Conservation (phyloP, 176 grass and related monocot genomes). For the Bromus sterilis region DNA sequence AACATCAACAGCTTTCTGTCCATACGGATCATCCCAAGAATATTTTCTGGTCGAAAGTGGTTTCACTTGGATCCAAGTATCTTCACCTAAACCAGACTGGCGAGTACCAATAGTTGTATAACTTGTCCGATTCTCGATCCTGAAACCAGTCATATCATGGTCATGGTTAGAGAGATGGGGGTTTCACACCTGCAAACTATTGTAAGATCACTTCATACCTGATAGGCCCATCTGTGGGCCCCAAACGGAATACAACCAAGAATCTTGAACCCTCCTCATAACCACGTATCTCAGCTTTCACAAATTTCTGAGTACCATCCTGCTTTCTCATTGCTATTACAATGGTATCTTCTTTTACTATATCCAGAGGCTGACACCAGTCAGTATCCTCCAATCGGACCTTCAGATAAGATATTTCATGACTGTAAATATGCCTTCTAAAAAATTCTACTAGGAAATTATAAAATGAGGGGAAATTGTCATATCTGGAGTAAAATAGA, state of each 20-base stretch:
- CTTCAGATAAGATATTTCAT: conserved; percentile 33
- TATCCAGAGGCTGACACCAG: conserved; percentile 78
- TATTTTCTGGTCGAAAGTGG: conserved; percentile 74
- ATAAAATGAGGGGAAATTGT: conserved; percentile 11
- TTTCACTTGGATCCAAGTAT: conserved; percentile 65
- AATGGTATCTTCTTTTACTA: conserved; percentile 90
- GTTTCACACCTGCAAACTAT: conserved; percentile 4
- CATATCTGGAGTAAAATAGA: not conserved
- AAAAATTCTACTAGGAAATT: conserved; percentile 3
- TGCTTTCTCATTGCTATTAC: conserved; percentile 83
- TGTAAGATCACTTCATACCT: conserved; percentile 52
- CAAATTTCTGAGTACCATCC: conserved; percentile 56
- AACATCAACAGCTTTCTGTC: conserved; percentile 66
- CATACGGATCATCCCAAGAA: conserved; percentile 84
- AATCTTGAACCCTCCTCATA: conserved; percentile 96
- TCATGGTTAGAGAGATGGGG: not conserved
- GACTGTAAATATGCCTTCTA: not conserved
- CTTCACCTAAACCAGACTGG: conserved; percentile 61
- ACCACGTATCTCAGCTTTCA: conserved; percentile 89
- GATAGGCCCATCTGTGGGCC: conserved; percentile 62
- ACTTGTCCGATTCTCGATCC: conserved; percentile 71
- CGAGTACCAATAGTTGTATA: conserved; percentile 35
- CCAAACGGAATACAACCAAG: conserved; percentile 78
- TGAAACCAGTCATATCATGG: conserved; percentile 30
- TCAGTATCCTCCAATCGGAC: conserved; percentile 71